These are phyloP conservation scores for Starmerella geochares DNA, from an alignment of 805 yeast genomes.

Conservation along the genomic window DNA sequence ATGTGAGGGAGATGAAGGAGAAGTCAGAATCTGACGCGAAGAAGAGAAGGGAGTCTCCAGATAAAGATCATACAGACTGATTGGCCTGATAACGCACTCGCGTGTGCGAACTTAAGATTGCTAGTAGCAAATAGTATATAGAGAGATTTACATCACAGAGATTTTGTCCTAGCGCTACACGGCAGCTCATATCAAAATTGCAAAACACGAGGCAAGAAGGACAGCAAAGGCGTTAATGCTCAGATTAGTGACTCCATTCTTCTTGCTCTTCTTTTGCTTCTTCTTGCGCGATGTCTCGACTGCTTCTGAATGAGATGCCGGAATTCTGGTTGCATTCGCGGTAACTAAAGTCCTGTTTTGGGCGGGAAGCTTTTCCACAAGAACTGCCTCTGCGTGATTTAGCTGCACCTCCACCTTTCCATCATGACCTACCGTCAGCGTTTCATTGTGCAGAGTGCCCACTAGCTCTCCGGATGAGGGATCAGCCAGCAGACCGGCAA, in stretches of 20 bases:
- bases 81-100: background rate
- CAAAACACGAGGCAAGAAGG: background rate
- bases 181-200: background rate
- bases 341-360: background rate
- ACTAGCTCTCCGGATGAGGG: background rate
- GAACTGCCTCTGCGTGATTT: background rate
- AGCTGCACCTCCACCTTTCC: background rate
- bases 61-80: background rate
- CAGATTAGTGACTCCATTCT: background rate
- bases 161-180: too few species aligned
- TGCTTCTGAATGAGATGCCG: background rate
- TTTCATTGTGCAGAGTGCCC: background rate
- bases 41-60: background rate
- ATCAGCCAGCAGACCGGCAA: background rate
- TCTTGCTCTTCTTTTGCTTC: constrained; percentile 1
- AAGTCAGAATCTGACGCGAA: background rate
- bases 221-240: background rate
- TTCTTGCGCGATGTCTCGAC: background rate
- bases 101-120: too few species aligned
- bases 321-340: background rate
- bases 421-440: background rate
- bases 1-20: background rate
- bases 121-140: too few species aligned
- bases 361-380: background rate
- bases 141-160: too few species aligned